These are phyloP conservation scores for Lentinus brumalis DNA, from an alignment of 768 basidiomycete species.

Conservation along the genomic window DNA sequence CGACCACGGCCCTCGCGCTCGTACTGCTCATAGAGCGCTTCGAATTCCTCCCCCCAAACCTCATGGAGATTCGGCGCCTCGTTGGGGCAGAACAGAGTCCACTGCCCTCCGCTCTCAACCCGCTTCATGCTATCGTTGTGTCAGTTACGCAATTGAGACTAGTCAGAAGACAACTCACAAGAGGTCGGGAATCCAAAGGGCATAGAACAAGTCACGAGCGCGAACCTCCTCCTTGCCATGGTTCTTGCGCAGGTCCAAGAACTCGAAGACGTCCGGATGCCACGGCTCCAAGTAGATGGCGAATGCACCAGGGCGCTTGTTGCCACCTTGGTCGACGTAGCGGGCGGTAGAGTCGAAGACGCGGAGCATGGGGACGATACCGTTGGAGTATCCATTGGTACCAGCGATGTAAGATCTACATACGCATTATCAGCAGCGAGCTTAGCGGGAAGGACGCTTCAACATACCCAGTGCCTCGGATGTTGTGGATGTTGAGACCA, in stretches of 20 bases:
- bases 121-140: slow-evolving; percentile 81
- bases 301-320: slow-evolving; percentile 98
- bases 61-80: slow-evolving; percentile 92
- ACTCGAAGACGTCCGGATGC: slow-evolving; percentile 97
- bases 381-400: slow-evolving; percentile 98
- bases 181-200: slow-evolving; percentile 96
- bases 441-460: not conserved
- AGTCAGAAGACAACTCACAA: slow-evolving; percentile 58
- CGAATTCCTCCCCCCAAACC: slow-evolving; percentile 88
- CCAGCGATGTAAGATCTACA: slow-evolving; percentile 95
- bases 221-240: slow-evolving; percentile 98
- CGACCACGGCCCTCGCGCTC: slow-evolving; percentile 88
- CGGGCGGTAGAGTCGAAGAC: slow-evolving; percentile 97
- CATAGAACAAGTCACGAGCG: slow-evolving; percentile 96
- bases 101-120: slow-evolving; percentile 84
- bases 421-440: slow-evolving; percentile 6
- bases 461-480: slow-evolving; percentile 88
- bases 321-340: slow-evolving; percentile 98
- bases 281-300: slow-evolving; percentile 99
- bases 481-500: slow-evolving; percentile 93
- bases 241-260: slow-evolving; percentile 97
- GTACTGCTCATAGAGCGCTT: slow-evolving; percentile 81
- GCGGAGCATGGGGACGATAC: slow-evolving; percentile 98
- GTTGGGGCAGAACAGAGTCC: slow-evolving; percentile 98
- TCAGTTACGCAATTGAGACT: not conserved